A percentile compares a stretch with the other conserved stretches of the same genome.
These are phyloP conservation scores for Betula pendula DNA, from an alignment of 306 rosid species.

Conservation along the genomic window DNA sequence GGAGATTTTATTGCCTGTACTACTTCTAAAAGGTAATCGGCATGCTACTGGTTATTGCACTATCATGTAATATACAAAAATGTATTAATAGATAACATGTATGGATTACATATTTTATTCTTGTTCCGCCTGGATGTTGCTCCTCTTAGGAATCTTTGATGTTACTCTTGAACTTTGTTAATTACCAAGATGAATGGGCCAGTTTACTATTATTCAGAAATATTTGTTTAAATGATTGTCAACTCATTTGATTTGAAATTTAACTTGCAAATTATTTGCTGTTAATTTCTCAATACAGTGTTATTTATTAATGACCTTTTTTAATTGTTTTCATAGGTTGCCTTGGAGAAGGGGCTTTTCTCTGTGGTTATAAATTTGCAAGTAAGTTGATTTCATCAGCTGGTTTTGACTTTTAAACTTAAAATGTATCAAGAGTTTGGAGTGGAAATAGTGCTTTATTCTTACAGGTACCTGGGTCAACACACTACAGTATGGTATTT, in stretches of 20 bases:
- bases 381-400: constrained; percentile 54
- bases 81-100: neutral
- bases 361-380: constrained; percentile 79
- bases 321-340: constrained; percentile 59
- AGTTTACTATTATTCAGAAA: neutral
- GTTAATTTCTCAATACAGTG: constrained; percentile 3
- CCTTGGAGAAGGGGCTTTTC: constrained; percentile 91
- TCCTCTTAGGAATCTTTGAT: neutral
- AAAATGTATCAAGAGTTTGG: constrained; percentile 18
- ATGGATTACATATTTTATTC: neutral
- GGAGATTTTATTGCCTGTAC: neutral
- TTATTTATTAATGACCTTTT: constrained; percentile 16
- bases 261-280: neutral
- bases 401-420: constrained; percentile 16
- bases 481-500: constrained; percentile 95
- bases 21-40: neutral
- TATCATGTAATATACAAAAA: neutral
- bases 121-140: neutral
- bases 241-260: neutral
- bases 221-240: neutral
- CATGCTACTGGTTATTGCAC: neutral
- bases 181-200: neutral
- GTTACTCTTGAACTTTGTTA: neutral
- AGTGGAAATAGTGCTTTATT: constrained; percentile 28
- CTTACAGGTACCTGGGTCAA: constrained; percentile 88